Conservation (phyloP, 345 rosid species). For the Erucastrum elatum region DNA sequence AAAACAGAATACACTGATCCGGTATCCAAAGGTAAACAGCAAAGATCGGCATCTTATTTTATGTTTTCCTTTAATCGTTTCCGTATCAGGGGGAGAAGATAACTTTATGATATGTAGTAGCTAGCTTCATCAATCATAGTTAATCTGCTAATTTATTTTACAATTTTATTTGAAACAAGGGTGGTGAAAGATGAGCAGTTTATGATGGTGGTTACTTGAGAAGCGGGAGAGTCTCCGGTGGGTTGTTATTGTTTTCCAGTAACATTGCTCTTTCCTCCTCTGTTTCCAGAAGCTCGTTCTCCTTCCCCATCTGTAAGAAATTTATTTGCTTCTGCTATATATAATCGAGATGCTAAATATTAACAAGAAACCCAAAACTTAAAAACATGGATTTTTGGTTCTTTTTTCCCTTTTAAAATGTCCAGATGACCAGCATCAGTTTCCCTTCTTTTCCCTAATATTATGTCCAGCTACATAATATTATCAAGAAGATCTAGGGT, state of each 20-base stretch:
- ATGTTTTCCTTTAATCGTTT: neutral
- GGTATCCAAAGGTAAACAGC: neutral
- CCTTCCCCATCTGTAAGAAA: conserved; percentile 29
- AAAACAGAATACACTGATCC: neutral
- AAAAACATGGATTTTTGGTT: neutral
- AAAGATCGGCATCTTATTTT: neutral
- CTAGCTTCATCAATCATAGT: neutral
- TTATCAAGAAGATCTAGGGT: neutral
- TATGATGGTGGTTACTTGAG: conserved; percentile 7
- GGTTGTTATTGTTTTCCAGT: neutral
- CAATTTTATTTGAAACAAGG: neutral
- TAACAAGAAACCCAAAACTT: neutral
- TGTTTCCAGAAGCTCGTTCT: neutral
- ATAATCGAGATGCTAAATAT: neutral
- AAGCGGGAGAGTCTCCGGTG: conserved; percentile 1
- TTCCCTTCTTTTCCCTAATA: neutral
- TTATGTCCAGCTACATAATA: neutral
- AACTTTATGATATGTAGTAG: neutral
- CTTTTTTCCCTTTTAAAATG: neutral
- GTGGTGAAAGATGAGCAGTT: neutral
- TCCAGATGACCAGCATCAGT: neutral
- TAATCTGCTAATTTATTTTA: neutral
- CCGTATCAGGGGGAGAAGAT: neutral
- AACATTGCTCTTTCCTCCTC: neutral
- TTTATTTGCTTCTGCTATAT: neutral